Base-by-base conservation (phyloP, 148 eudicot genomes). In the Linanthus parryae region DNA sequence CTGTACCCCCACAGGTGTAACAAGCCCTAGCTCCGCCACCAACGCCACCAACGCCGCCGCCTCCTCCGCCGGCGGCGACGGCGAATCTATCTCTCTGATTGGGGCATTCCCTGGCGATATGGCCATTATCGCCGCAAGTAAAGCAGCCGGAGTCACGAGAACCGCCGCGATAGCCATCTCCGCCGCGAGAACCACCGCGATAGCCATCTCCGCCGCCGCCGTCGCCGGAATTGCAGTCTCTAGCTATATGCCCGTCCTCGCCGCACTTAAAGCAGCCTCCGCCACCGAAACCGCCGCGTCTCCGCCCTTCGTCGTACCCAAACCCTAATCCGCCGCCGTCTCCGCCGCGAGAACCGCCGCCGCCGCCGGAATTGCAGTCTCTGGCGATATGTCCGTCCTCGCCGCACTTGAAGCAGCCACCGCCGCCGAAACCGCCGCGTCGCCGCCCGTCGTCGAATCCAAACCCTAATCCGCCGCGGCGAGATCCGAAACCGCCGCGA, bases 371-470 rank as follows among this genome's bases (percentile, higher is more conserved):
- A n/a, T n/a, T n/a, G n/a, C n/a, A n/a, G 5, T 42, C 45, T 13
- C 45, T 42, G 9, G 45, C 45, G 0, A 42, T n/a, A 15, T 42
- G 45, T 11, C 45, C 45, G 7, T 42, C 45, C 20, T 42, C 45
- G 3, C 45, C 45, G 10, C 45, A 41, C 10, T 41, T 41, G 2
- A 10, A 41, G 10, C 45, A 41, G 21, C 45, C 45, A 16, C 20
- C 20, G 10, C 45, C 3, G 4, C 45, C 20, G 2, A 2, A n/a
- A n/a, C n/a, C n/a, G n/a, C n/a, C n/a, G n/a, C n/a, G n/a, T n/a
- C n/a, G n/a, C n/a, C n/a, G n/a, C n/a, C n/a, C n/a, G n/a, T n/a
- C n/a, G n/a, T n/a, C n/a, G n/a, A n/a, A n/a, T n/a, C n/a, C n/a
- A n/a, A n/a, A n/a, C n/a, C n/a, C n/a, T n/a, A n/a, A n/a, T n/a